phyloP scores from a whole-genome alignment of 1,139 yeast species.

The Candida sanyaensis region DNA sequence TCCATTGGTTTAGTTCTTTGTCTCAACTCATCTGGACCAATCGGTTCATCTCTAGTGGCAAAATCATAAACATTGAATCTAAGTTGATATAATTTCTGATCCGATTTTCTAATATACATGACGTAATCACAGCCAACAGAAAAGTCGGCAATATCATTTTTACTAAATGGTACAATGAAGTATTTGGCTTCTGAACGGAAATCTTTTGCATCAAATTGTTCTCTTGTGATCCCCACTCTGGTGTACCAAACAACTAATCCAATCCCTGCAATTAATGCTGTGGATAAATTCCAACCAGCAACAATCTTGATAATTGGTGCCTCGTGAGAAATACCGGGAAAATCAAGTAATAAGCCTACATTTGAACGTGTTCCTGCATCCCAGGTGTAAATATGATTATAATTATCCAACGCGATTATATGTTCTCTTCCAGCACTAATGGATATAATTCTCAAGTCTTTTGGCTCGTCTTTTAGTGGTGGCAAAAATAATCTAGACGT shows the following conservation, averaged over 20 bases:
- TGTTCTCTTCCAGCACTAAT: slow-evolving; percentile 70
- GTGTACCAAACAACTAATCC: slow-evolving; percentile 66
- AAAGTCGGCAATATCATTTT: slow-evolving; percentile 51
- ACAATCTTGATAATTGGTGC: slow-evolving; percentile 35
- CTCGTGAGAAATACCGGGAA: slow-evolving; percentile 25
- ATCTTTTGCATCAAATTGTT: slow-evolving; percentile 20
- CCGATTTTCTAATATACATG: slow-evolving; percentile 44
- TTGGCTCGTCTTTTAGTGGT: slow-evolving; percentile 9
- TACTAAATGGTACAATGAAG: slow-evolving; percentile 42
- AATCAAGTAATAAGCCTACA: slow-evolving; percentile 50
- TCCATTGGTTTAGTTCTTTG: slow-evolving; percentile 15
- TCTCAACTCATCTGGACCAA: slow-evolving; percentile 9
- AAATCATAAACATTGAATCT: slow-evolving; percentile 27
- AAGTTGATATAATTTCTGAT: slow-evolving; percentile 48
- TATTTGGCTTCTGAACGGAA: slow-evolving; percentile 35
- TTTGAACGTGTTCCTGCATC: slow-evolving; percentile 48
- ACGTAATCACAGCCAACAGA: slow-evolving; percentile 55
- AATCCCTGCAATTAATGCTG: slow-evolving; percentile 48
- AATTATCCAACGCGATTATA: slow-evolving; percentile 60
- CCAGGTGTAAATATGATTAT: slow-evolving; percentile 61
- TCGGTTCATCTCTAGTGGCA: slow-evolving; percentile 11
- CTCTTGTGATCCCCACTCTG: slow-evolving; percentile 35
- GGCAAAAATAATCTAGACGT: slow-evolving; percentile 32
- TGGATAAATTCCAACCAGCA: slow-evolving; percentile 73
- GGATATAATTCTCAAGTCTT: slow-evolving; percentile 37